These are phyloP conservation scores for Rhododendron mucronatum DNA, from an alignment of 148 eudicot genomes.

Conservation along the genomic window DNA sequence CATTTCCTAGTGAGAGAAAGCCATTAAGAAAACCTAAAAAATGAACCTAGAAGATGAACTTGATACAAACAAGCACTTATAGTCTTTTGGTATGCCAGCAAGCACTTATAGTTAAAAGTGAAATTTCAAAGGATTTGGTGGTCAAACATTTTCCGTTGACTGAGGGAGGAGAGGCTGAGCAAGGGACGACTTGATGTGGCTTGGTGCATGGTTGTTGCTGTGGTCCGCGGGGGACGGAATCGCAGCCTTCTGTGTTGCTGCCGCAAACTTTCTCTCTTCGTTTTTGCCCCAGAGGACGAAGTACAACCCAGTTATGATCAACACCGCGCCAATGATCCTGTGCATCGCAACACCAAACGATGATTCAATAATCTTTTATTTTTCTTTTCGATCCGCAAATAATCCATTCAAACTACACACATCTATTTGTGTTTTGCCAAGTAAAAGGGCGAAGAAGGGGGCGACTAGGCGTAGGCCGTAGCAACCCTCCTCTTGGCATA, in stretches of 20 bases:
- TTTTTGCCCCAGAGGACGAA: constrained; percentile 93
- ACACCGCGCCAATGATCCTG: constrained; percentile 92
- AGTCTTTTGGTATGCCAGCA: background rate
- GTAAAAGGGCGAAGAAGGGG: too few relatives aligned
- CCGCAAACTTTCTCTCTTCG: constrained; percentile 60
- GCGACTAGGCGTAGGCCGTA: too few relatives aligned
- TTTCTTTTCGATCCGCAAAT: background rate
- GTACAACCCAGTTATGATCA: constrained; percentile 89
- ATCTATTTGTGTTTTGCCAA: too few relatives aligned
- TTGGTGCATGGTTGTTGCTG: constrained; percentile 39
- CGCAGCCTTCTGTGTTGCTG: constrained; percentile 37
- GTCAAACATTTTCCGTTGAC: constrained; percentile 65
- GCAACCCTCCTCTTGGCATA: too few relatives aligned
- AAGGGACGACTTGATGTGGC: constrained; percentile 55
- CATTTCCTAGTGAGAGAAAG: constrained; percentile 34
- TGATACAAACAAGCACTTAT: constrained; percentile 20
- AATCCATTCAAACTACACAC: background rate
- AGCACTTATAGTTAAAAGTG: background rate
- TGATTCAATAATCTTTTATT: background rate
- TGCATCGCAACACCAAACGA: background rate
- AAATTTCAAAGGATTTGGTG: background rate
- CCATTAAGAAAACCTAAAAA: constrained; percentile 16
- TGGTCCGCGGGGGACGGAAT: constrained; percentile 53
- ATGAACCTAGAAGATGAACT: constrained; percentile 11
- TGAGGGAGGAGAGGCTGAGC: constrained; percentile 79